Evolutionary conservation across 108 stramenopile species (phyloP), one percentile per base, ranked within the genome.

Genomic region (Pelagomonas calceolata): DNA sequence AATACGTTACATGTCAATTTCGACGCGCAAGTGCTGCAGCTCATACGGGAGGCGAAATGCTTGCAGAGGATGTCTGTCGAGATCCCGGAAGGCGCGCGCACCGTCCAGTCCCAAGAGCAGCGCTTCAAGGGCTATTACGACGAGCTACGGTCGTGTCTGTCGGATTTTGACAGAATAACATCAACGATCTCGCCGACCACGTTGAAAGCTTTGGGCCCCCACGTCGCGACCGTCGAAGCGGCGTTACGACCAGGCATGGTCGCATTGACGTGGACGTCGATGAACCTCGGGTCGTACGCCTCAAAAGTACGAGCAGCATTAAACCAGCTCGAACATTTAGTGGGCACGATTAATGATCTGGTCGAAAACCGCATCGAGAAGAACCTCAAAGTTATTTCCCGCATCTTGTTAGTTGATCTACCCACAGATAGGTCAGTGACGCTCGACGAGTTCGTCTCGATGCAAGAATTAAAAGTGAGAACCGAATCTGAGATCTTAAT

Each of bases 11-110:
- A 80, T 76, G 86, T 86, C 35, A 86, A 86, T 64, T 86, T 86
- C 73, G 86, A 86, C 60, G 69, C 71, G 34, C 83, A 86, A 60
- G 79, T 86, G 36, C 73, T 86, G 63, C 86, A 86, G 70, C 79
- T 86, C n/a, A 84, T 82, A 60, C 75, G 85, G 65, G 85, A 86
- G 68, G 84, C 84, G 63, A 84, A 85, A 46, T 86, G 85, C 63
- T 72, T 86, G 4, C 39, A 45, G 30, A 45, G 84, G 39, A 66
- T 85, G 64, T 84, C 78, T 37, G 78, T 85, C 34, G 71, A 51
- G 32, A 82, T 86, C 29, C 85, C 85, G 30, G 81, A 81, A 29
- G 69, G 70, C n/a, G 84, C 82, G 1, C 81, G 80, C 68, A 77
- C 82, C 68, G 78, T 86, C 18, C 66, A 85, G 12, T 64, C 81